Evolutionary conservation across 106 monocot species (phyloP).

Genomic region (Dendrobium officinale): DNA sequence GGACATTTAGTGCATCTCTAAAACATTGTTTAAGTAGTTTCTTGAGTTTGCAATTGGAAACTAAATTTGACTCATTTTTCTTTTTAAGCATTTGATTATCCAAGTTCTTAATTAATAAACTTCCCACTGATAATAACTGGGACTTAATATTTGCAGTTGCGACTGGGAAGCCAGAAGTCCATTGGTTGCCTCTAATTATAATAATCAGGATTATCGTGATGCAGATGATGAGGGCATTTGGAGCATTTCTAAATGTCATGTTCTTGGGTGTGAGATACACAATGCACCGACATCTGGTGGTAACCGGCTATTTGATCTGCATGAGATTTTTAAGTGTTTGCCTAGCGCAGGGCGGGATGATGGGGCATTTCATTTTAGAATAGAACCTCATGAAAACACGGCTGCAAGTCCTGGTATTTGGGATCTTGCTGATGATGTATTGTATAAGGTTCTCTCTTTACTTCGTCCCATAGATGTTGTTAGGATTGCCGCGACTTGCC

Average conservation of each 20-base stretch:
- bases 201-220: constrained; percentile 9
- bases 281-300: constrained; percentile 11
- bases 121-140: not conserved
- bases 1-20: not conserved
- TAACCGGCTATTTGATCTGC: constrained; percentile 59
- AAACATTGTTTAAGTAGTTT: not conserved
- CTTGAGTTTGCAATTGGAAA: not conserved
- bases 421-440: constrained; percentile 78
- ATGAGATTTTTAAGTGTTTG: constrained; percentile 79
- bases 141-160: constrained; percentile 45
- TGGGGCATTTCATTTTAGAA: constrained; percentile 28
- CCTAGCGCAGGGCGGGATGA: constrained; percentile 50
- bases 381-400: constrained; percentile 33
- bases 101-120: not conserved
- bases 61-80: not conserved
- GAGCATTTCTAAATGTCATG: constrained; percentile 53
- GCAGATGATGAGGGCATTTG: constrained; percentile 48
- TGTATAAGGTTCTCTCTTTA: constrained; percentile 35
- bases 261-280: constrained; percentile 65
- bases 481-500: constrained; percentile 65
- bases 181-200: constrained; percentile 27
- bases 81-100: not conserved
- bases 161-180: constrained; percentile 62
- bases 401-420: constrained; percentile 48
- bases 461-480: constrained; percentile 66